phyloP scores from a whole-genome alignment of 768 basidiomycete species.

The Lentinus tigrinus region DNA sequence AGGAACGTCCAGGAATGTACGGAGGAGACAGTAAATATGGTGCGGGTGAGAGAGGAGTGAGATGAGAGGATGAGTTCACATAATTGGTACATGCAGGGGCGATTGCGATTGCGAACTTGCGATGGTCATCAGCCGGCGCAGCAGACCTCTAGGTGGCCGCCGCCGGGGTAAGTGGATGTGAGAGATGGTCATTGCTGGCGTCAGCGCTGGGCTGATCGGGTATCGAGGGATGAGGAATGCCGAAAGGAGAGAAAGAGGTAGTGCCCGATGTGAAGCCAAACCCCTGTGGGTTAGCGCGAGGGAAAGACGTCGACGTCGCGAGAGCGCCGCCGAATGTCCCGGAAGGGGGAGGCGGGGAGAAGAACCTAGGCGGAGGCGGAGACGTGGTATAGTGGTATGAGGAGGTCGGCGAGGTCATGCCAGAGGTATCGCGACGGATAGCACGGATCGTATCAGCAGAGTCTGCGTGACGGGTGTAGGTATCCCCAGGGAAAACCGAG shows the following conservation, averaged over 20 bases:
- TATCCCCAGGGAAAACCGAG: conserved; percentile 4
- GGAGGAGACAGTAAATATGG: conserved; percentile 24
- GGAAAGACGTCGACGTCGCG: conserved; percentile 22
- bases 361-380: conserved; percentile 37
- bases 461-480: conserved; percentile 20
- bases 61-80: conserved; percentile 20
- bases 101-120: conserved; percentile 13
- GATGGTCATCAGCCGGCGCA: conserved; percentile 38
- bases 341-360: conserved; percentile 32
- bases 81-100: conserved; percentile 26
- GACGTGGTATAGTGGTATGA: conserved; percentile 35
- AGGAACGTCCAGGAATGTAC: conserved; percentile 16
- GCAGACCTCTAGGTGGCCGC: conserved; percentile 44
- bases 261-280: conserved; percentile 24
- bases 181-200: conserved; percentile 26
- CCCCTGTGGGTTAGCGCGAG: conserved; percentile 26
- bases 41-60: conserved; percentile 18
- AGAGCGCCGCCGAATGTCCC: conserved; percentile 19
- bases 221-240: conserved; percentile 33
- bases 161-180: conserved; percentile 23
- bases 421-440: conserved; percentile 27
- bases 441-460: conserved; percentile 22
- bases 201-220: conserved; percentile 32
- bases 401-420: conserved; percentile 31
- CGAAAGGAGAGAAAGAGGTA: conserved; percentile 35